A percentile compares a stretch with the other conserved stretches of the same genome.
Evolutionary conservation across 352 stramenopile genomes (phyloP).

Genomic region (Pelagophyceae sp.): DNA sequence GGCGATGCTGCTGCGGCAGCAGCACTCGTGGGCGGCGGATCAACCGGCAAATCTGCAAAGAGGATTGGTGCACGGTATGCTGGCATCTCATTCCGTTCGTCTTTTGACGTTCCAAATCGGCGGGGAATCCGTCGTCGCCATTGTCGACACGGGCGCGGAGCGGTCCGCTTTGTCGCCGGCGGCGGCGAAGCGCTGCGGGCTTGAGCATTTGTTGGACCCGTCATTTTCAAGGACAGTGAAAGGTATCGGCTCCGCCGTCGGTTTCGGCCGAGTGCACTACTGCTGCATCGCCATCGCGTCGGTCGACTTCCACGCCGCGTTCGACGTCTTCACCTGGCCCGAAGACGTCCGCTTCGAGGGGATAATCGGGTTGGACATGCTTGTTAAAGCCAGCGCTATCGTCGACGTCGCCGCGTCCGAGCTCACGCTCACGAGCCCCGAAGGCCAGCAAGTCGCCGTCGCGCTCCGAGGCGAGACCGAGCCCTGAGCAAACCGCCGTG

Average conservation of each 20-base stretch:
- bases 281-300: neutral
- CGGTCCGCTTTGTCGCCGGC: neutral
- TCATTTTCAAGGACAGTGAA: neutral
- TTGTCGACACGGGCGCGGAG: slow-evolving; percentile 6
- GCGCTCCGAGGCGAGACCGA: too few species aligned
- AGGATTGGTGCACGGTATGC: neutral
- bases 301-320: neutral
- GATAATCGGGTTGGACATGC: neutral
- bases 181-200: neutral
- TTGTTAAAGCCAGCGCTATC: neutral
- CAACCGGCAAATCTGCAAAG: neutral
- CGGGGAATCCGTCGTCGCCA: neutral
- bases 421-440: neutral
- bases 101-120: neutral
- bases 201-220: neutral
- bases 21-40: neutral
- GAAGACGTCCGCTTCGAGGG: neutral
- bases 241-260: neutral
- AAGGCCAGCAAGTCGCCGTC: too few species aligned
- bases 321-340: neutral
- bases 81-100: neutral
- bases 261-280: neutral
- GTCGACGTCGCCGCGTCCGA: neutral
- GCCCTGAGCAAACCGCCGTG: too few species aligned
- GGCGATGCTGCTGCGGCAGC: too few species aligned